Evolutionary conservation across 169 alveolate species (phyloP).

Genomic region (Plasmodium reichenowi): DNA sequence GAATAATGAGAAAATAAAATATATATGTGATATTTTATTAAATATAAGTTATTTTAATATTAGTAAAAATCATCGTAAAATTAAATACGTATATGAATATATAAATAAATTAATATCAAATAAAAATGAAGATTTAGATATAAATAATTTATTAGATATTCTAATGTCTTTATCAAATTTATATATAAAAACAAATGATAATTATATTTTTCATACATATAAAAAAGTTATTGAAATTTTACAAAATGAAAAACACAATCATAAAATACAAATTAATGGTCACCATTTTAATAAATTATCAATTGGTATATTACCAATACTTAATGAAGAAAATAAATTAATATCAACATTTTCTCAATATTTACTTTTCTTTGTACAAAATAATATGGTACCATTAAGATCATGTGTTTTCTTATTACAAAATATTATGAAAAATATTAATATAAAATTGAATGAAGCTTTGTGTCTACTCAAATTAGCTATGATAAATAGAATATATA

Average conservation of each 20-base stretch:
- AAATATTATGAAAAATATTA: slow-evolving; percentile 37
- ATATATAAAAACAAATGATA: slow-evolving; percentile 44
- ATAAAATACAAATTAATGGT: slow-evolving; percentile 26
- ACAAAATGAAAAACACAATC: slow-evolving; percentile 4
- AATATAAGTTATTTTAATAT: slow-evolving; percentile 51
- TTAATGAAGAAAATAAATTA: slow-evolving; percentile 53
- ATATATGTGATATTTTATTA: slow-evolving; percentile 30
- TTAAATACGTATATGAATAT: slow-evolving; percentile 36
- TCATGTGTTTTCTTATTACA: slow-evolving; percentile 68
- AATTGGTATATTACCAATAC: slow-evolving; percentile 33
- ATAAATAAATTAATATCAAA: slow-evolving; percentile 26
- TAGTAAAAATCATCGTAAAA: slow-evolving; percentile 61
- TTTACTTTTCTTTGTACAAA: slow-evolving; percentile 30
- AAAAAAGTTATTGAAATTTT: slow-evolving; percentile 16
- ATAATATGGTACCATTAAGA: slow-evolving; percentile 56
- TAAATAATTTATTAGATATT: slow-evolving; percentile 5
- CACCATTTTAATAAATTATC: slow-evolving; percentile 48
- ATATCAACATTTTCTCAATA: slow-evolving; percentile 12
- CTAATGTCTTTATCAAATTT: slow-evolving; percentile 52
- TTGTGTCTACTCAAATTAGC: slow-evolving; percentile 9
- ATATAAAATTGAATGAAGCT: slow-evolving; percentile 11
- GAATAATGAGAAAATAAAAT: not conserved
- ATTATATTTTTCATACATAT: slow-evolving; percentile 50
- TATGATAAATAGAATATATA: slow-evolving; percentile 35
- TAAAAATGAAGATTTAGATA: not conserved